Evolutionary conservation across 108 stramenopile species (phyloP).

Genomic region (Pseudonitzschia multiseries): DNA sequence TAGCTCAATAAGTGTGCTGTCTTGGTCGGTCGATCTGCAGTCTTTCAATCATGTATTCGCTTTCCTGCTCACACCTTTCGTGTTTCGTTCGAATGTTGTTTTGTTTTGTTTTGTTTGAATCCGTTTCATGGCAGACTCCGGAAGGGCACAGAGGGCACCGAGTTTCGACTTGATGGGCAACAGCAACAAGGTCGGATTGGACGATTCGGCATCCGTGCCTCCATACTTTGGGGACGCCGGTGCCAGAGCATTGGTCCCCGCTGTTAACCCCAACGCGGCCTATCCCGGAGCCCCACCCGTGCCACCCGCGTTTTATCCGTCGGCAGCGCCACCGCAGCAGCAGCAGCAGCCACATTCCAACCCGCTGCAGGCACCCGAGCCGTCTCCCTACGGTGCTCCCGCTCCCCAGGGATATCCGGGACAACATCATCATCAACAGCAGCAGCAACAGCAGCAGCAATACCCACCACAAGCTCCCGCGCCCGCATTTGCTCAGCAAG

Average conservation of each 20-base stretch:
- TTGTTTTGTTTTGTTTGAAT: too few species aligned
- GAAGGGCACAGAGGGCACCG: not conserved
- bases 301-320: conserved; percentile 21
- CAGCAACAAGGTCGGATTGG: conserved; percentile 1
- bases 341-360: conserved; percentile 12
- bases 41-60: not conserved
- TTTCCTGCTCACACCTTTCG: too few species aligned
- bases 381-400: conserved; percentile 9
- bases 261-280: conserved; percentile 20
- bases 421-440: conserved; percentile 1
- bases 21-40: too few species aligned
- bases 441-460: conserved; percentile 13
- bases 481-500: conserved; percentile 10
- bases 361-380: not conserved
- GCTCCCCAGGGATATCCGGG: conserved; percentile 4
- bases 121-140: not conserved
- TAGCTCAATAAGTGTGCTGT: too few species aligned
- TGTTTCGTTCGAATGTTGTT: too few species aligned
- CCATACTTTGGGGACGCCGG: not conserved
- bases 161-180: conserved; percentile 28
- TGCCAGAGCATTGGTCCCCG: conserved; percentile 22
- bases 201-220: conserved; percentile 32
- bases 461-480: conserved; percentile 16
- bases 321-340: conserved; percentile 13
- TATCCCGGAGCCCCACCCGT: conserved; percentile 29